Evolutionary conservation across 306 rosid genomes (phyloP).

Genomic region (Quercus gilva): DNA sequence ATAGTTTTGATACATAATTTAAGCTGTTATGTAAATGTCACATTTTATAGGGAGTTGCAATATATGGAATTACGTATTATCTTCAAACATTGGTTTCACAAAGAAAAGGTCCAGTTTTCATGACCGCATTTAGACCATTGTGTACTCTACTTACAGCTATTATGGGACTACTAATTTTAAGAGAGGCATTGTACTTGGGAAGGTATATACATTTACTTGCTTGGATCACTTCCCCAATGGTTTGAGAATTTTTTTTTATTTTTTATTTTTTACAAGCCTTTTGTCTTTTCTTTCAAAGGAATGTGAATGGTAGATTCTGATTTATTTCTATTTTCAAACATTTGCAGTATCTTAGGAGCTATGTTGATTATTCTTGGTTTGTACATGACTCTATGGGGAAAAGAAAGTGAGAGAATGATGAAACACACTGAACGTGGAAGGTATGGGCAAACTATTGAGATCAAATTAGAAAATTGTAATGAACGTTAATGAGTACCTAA

Average conservation of each 20-base stretch:
- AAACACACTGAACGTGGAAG: background rate
- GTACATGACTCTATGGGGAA: conserved; percentile 18
- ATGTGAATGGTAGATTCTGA: no score
- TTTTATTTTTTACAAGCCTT: no score
- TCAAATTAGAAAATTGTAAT: background rate
- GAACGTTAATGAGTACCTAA: background rate
- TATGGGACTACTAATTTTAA: conserved; percentile 12
- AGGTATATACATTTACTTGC: conserved; percentile 1
- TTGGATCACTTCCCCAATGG: background rate
- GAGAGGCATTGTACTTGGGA: conserved; percentile 23
- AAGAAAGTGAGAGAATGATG: conserved; percentile 7
- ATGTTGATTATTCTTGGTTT: conserved; percentile 17
- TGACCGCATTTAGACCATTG: conserved; percentile 23
- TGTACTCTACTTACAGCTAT: conserved; percentile 4
- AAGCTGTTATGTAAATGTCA: background rate
- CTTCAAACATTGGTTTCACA: background rate
- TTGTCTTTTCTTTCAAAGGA: no score
- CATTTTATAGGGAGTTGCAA: conserved; percentile 21
- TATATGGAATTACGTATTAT: background rate
- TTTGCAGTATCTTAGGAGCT: conserved; percentile 19
- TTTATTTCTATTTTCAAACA: background rate
- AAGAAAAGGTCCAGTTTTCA: conserved; percentile 26
- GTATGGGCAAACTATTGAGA: background rate
- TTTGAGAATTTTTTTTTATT: no score
- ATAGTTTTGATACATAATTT: no score